Percentiles rank a stretch among this genome's conserved stretches.
Evolutionary conservation across 345 rosid genomes (phyloP).

Genomic region (Eucalyptus paniculata): DNA sequence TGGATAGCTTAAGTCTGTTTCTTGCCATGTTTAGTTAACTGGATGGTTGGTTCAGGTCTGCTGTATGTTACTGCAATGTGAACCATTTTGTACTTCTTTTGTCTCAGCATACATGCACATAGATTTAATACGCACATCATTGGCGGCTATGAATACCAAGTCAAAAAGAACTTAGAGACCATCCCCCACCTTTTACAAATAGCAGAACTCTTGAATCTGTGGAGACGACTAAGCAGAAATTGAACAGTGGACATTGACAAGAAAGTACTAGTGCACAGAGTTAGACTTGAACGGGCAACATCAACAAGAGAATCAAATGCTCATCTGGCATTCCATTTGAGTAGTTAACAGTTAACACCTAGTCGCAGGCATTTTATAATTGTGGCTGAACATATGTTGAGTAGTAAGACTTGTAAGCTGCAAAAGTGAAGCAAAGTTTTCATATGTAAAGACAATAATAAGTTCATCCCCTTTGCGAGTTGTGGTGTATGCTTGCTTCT

Average conservation of each 20-base stretch:
- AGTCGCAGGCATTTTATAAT: neutral
- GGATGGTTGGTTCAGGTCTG: neutral
- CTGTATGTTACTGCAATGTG: neutral
- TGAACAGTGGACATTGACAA: no score
- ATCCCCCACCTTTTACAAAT: no score
- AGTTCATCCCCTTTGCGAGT: neutral
- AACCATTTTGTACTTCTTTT: neutral
- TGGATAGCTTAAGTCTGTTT: no score
- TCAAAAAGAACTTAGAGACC: no score
- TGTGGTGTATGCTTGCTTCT: neutral
- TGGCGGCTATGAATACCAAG: no score
- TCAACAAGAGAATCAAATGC: no score
- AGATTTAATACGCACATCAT: no score
- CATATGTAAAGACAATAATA: neutral
- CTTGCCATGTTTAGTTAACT: neutral
- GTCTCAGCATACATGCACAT: no score
- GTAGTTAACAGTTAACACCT: neutral
- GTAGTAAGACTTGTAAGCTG: neutral
- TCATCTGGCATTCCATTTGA: neutral
- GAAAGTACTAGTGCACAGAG: no score
- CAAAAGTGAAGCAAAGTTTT: neutral
- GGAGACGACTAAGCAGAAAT: no score
- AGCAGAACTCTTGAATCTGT: no score
- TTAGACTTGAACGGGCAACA: no score
- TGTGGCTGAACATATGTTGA: neutral